Evolutionary conservation across 2,329 filamentous ascomycete species (phyloP).

Genomic region (Aureobasidium uvarum): DNA sequence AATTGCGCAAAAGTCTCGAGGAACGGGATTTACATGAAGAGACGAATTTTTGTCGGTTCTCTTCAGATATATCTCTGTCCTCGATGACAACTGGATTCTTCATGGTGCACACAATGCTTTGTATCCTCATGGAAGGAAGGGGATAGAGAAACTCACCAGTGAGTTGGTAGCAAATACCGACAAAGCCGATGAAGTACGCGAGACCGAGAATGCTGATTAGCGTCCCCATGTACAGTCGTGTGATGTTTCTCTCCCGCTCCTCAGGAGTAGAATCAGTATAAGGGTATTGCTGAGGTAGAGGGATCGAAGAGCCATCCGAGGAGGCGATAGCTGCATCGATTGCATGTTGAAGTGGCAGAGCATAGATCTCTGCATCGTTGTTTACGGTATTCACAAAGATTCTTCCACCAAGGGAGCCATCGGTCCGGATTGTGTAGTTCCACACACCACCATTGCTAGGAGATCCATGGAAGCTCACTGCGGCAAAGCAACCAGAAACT

Average conservation of each 20-base stretch:
- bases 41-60: not conserved
- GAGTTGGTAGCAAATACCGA: slow-evolving; percentile 82
- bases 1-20: not conserved
- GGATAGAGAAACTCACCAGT: slow-evolving; percentile 59
- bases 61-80: not conserved
- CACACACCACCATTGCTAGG: slow-evolving; percentile 71
- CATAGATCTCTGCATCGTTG: slow-evolving; percentile 75
- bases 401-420: slow-evolving; percentile 65
- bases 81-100: not conserved
- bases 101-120: not conserved
- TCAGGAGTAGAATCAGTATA: slow-evolving; percentile 70
- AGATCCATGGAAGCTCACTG: slow-evolving; percentile 71
- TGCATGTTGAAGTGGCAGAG: slow-evolving; percentile 74
- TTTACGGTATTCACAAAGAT: slow-evolving; percentile 63
- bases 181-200: slow-evolving; percentile 73
- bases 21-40: not conserved
- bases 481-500: slow-evolving; percentile 69
- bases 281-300: slow-evolving; percentile 62
- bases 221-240: slow-evolving; percentile 66
- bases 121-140: not conserved
- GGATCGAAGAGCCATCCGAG: slow-evolving; percentile 47
- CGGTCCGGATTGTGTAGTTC: slow-evolving; percentile 83
- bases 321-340: slow-evolving; percentile 70
- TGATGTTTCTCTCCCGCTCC: slow-evolving; percentile 64
- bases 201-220: slow-evolving; percentile 76